A percentile compares a stretch with the other conserved stretches of the same genome.
These are phyloP conservation scores for Trichomonas gallinae DNA, from an alignment of 208 protist species.

Conservation along the genomic window DNA sequence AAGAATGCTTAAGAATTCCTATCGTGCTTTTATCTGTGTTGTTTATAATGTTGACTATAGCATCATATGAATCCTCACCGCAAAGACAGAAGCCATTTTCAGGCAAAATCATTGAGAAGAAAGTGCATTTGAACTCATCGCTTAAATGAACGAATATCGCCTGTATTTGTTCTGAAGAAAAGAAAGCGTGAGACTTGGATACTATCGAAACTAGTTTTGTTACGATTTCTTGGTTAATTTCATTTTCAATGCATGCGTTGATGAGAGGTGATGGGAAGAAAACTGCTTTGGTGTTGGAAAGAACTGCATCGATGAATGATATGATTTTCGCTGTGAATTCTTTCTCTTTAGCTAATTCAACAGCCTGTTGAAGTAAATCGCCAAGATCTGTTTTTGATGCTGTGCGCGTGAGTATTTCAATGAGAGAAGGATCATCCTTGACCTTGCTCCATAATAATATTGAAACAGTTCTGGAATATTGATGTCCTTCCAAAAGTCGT, in stretches of 20 bases:
- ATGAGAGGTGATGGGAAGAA: neutral
- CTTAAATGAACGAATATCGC: neutral
- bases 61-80: neutral
- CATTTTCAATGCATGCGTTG: neutral
- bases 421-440: neutral
- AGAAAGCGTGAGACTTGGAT: neutral
- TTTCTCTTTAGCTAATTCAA: neutral
- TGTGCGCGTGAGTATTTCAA: neutral
- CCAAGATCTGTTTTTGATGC: neutral
- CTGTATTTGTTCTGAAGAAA: neutral
- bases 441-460: neutral
- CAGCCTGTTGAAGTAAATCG: neutral
- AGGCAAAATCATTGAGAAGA: neutral
- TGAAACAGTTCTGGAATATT: neutral
- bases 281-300: neutral
- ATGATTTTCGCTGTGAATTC: neutral
- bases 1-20: neutral
- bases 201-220: neutral
- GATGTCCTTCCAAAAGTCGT: neutral
- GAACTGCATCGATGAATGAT: neutral
- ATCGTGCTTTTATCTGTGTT: neutral
- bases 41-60: neutral
- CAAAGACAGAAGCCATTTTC: neutral
- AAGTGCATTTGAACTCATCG: neutral
- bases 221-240: neutral